Percentiles rank a stretch among this genome's conserved stretches.
Conservation (phyloP, 2,329 filamentous ascomycete species). For the Calonectria naviculata region DNA sequence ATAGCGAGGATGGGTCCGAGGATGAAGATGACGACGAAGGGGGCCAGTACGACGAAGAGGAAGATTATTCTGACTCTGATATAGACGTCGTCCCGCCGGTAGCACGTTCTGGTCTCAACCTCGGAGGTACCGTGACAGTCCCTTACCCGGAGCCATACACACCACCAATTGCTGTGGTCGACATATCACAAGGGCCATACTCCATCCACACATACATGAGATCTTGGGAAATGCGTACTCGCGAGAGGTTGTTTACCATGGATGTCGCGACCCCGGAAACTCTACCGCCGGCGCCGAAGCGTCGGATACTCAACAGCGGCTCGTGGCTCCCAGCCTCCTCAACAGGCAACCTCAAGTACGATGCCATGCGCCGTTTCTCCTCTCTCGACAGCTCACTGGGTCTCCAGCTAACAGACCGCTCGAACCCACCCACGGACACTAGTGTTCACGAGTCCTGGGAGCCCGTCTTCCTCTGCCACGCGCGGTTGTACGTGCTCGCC, state of each 20-base stretch:
- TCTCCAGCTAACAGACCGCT: neutral
- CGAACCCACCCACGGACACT: neutral
- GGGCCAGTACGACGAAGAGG: neutral
- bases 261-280: neutral
- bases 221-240: constrained; percentile 5
- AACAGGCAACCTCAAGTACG: constrained; percentile 22
- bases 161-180: too few relatives aligned
- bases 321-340: neutral
- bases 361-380: constrained; percentile 26
- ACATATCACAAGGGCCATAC: constrained; percentile 14
- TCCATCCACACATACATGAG: constrained; percentile 22
- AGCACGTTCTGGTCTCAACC: neutral
- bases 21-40: constrained; percentile 3
- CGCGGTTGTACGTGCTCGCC: constrained; percentile 39
- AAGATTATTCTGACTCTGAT: neutral
- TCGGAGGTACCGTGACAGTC: neutral
- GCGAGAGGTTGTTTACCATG: neutral
- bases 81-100: neutral
- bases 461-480: constrained; percentile 35
- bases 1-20: neutral
- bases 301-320: neutral
- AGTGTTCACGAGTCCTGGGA: constrained; percentile 14
- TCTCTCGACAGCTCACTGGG: neutral
- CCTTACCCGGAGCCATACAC: constrained; percentile 20
- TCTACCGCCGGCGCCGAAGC: constrained; percentile 8